Conservation (phyloP, 768 basidiomycete species). For the Lenzites betulinus region DNA sequence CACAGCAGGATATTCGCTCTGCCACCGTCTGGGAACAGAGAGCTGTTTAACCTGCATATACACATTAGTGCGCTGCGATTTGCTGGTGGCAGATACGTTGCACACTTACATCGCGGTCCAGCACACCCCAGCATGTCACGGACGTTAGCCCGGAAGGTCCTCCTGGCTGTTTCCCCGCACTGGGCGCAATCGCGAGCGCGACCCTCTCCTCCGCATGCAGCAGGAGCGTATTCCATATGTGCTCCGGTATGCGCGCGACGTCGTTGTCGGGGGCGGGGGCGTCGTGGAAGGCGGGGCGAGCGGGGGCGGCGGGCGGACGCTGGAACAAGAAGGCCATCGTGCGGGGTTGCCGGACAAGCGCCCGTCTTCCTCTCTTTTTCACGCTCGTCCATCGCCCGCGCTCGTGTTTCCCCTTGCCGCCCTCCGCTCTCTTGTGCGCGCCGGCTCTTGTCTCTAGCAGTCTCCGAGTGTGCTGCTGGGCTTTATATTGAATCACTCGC, state of each 20-base stretch:
- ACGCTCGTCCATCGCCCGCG: conserved; percentile 10
- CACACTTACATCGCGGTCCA: conserved; percentile 41
- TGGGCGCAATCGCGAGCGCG: conserved; percentile 19
- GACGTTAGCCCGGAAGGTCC: conserved; percentile 11
- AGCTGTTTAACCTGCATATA: conserved; percentile 9
- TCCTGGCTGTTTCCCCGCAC: not conserved
- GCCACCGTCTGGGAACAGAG: conserved; percentile 20
- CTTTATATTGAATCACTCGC: not conserved
- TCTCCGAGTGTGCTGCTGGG: not conserved
- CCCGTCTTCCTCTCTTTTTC: conserved; percentile 22
- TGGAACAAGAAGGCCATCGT: conserved; percentile 26
- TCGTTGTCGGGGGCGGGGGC: conserved; percentile 1
- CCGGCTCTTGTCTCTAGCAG: conserved; percentile 1
- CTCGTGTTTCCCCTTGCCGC: conserved; percentile 11
- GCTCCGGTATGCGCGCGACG: conserved; percentile 13
- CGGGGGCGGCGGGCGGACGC: conserved; percentile 17
- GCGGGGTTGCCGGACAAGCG: conserved; percentile 8
- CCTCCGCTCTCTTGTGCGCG: not conserved
- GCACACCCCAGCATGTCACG: conserved; percentile 37
- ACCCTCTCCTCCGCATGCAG: conserved; percentile 1
- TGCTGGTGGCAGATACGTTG: conserved; percentile 24
- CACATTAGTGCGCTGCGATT: not conserved
- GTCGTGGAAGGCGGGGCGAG: conserved; percentile 12
- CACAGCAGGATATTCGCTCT: conserved; percentile 14
- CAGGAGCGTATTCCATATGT: conserved; percentile 16